Base-by-base conservation (phyloP, 768 basidiomycete species). In the Leccinellum luteum region DNA sequence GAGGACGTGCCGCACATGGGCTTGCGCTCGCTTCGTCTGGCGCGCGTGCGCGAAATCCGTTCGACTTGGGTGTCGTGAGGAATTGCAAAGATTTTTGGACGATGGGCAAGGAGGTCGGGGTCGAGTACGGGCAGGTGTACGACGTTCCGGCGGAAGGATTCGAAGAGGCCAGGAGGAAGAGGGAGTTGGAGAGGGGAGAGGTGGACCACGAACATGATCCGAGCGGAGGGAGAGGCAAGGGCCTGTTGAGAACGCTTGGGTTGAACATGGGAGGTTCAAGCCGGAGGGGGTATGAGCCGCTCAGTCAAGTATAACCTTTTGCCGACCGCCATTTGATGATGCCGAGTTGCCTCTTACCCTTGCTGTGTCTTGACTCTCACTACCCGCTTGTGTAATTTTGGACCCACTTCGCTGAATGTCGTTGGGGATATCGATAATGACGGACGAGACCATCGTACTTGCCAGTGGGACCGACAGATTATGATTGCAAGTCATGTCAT, bases 61-160 rank as follows among this genome's bases (percentile, higher is more conserved):
- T 98, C 71, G 93, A 97, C 73, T 65, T 90, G 21, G 95, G 95
- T 2, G 48, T 89, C 15, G 74, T 82, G 19, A 77, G 79, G 56
- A 95, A 95, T 69, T 95, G 93, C 71, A 85, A 82, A 65, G 96
- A 99, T 76, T 98, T 99, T 73, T 99, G 96, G 96, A 85, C 85
- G 50, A 82, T 82, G 55, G 92, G 94, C 23, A 79, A 79, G 58
- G 90, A 92, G 72, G 75, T 96, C 25, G 92, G 92, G 3, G 90
- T 99, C 48, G 88, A 95, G 70, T 99, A 97, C 74, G 90, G 92
- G 54, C 78, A 79, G 63, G 70, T 97, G 70, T 96, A 95, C 74
- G 92, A 94, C 73, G 85, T 98, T 25, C 94, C 95, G 5, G 60
- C 77, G 3, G 94, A 94, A 68, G 94, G 94, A 13, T 93, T 94